Conservation (phyloP, 2,329 filamentous ascomycete genomes). For the Trichophyton benhamiae region DNA sequence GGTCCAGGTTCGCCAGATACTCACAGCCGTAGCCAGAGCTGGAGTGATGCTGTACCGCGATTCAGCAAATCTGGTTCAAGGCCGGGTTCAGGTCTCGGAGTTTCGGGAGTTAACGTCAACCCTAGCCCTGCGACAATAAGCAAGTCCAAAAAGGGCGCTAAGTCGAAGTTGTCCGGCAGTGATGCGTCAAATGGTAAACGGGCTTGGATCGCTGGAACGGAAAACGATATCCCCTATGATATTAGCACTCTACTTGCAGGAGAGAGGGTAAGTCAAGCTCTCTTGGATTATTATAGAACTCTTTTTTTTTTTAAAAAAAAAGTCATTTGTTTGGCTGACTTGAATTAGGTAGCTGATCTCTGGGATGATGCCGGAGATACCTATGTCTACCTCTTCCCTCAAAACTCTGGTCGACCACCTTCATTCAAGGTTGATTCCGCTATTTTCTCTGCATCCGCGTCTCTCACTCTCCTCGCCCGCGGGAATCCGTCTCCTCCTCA, state of each 20-base stretch:
- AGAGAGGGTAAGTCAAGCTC: conserved; percentile 34
- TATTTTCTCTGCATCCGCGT: conserved; percentile 45
- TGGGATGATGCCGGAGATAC: conserved; percentile 54
- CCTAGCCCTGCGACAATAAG: conserved; percentile 29
- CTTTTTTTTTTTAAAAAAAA: too few species aligned
- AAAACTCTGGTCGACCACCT: conserved; percentile 42
- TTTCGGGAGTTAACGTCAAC: conserved; percentile 21
- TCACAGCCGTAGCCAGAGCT: conserved; percentile 22
- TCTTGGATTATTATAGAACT: background rate
- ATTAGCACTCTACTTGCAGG: conserved; percentile 39
- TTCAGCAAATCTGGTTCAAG: conserved; percentile 25
- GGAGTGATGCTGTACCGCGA: conserved; percentile 22
- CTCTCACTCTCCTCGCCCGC: conserved; percentile 44
- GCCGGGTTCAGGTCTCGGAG: conserved; percentile 21
- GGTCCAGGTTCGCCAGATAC: background rate
- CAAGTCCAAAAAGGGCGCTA: conserved; percentile 20
- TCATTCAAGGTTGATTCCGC: conserved; percentile 51
- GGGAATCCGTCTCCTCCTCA: conserved; percentile 38
- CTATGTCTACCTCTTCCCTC: conserved; percentile 50
- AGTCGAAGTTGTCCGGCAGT: conserved; percentile 24
- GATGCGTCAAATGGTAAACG: background rate
- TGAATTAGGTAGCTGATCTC: conserved; percentile 33
- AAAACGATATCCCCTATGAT: conserved; percentile 46
- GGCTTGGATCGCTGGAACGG: conserved; percentile 49
- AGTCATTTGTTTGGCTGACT: background rate